Conservation (phyloP, 805 yeast genomes). For the Komagataella populi region DNA sequence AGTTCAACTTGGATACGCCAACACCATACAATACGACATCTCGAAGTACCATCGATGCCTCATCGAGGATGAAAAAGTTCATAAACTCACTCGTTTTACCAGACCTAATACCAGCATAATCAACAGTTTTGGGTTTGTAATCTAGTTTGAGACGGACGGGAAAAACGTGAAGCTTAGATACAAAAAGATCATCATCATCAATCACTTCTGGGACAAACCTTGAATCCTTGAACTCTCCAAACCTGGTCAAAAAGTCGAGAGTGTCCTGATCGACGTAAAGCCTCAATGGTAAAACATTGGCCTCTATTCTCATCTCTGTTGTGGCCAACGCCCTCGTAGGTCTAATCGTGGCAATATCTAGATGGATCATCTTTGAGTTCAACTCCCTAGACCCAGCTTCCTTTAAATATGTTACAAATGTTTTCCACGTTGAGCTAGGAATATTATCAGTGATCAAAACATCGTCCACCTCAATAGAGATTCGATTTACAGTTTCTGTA, state of each 20-base stretch:
- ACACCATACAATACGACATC: slow-evolving; percentile 60
- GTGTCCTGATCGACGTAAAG: slow-evolving; percentile 91
- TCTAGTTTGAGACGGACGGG: slow-evolving; percentile 58
- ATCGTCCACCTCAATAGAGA: slow-evolving; percentile 35
- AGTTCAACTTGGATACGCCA: slow-evolving; percentile 53
- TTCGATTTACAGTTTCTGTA: slow-evolving; percentile 32
- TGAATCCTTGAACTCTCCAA: slow-evolving; percentile 65
- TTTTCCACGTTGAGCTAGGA: slow-evolving; percentile 84
- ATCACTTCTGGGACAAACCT: slow-evolving; percentile 48
- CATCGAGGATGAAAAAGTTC: slow-evolving; percentile 83
- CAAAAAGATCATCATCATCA: slow-evolving; percentile 49
- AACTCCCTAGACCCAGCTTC: slow-evolving; percentile 59
- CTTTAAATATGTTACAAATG: slow-evolving; percentile 57
- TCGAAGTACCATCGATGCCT: slow-evolving; percentile 57
- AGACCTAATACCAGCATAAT: slow-evolving; percentile 71
- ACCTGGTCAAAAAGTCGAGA: slow-evolving; percentile 67
- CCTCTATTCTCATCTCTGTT: slow-evolving; percentile 45
- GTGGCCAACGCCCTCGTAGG: slow-evolving; percentile 56
- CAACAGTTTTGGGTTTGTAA: slow-evolving; percentile 84
- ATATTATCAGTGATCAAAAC: slow-evolving; percentile 64
- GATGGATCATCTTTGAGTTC: slow-evolving; percentile 47
- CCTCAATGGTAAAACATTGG: slow-evolving; percentile 57
- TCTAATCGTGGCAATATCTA: slow-evolving; percentile 42
- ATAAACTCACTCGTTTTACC: slow-evolving; percentile 81
- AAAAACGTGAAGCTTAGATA: slow-evolving; percentile 55